Evolutionary conservation across 805 yeast genomes (phyloP), one percentile per base, ranked within the genome.

Genomic region (Metschnikowia amazonensis): DNA sequence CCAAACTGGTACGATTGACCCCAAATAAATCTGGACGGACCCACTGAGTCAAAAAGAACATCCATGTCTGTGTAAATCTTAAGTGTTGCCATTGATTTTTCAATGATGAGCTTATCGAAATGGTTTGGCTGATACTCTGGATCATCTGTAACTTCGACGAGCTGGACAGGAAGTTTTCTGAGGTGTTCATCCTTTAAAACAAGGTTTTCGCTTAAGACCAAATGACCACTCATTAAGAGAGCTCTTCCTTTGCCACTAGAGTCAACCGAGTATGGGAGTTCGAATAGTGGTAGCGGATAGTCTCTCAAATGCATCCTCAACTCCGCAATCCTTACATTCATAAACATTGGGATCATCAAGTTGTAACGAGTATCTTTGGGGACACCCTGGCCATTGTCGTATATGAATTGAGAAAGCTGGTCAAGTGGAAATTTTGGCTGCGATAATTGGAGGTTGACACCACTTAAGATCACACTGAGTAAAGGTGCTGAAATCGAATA

Each of bases 1-100:
- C 89, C 90, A 14, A 95, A 89, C 54, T 84, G 88, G 53, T 85
- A 83, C 0, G 92, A 84, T 27, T 81, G 81, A 29, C 95, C 94
- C 95, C 96, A 89, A 0, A 86, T 78, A 30, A 87, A 79, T 25
- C 84, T 68, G 0, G 90, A 80, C 0, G 90, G 81, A 3, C 61
- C 60, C 10, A 69, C 66, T 0, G 94, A 76, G 43, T 73, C 72
- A 21, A 86, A 72, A 11, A 69, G 72, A 45, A 86, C 71, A 5
- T 69, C 66, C 46, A 89, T 60, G 49, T 82, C 81, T 0, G 89
- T 76, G 59, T 70, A 87, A 44, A 86, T 66, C 59, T 89, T 89
- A 34, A 87, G 81, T 0, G 92, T 72, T 0, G 95, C 77, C 42
- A 90, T 66, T 0, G 97, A 84, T 49, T 89, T 81, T 35, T 89